Conservation (phyloP, 2,329 filamentous ascomycete species). For the Harringtonia aguacate region DNA sequence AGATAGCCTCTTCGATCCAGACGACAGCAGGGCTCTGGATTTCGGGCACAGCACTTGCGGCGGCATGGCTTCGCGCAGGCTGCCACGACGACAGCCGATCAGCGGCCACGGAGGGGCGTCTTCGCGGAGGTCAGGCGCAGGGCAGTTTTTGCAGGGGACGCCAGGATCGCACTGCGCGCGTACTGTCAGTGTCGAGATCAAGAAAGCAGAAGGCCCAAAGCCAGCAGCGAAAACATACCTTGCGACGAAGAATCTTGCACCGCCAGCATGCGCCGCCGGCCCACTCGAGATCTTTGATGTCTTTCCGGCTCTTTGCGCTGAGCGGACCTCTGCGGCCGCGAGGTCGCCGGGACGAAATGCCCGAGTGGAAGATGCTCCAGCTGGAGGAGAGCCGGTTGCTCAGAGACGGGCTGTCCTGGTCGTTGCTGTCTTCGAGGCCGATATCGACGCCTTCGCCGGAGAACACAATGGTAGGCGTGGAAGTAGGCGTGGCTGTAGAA, state of each 20-base stretch:
- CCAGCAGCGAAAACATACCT: neutral
- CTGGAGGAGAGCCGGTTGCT: constrained; percentile 11
- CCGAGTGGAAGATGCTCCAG: constrained; percentile 14
- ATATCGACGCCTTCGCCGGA: neutral
- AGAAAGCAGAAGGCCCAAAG: neutral
- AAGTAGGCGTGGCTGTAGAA: no score
- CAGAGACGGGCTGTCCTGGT: constrained; percentile 9
- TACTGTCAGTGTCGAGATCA: neutral
- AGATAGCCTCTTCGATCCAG: constrained; percentile 5
- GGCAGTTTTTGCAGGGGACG: constrained; percentile 18
- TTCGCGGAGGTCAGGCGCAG: constrained; percentile 18
- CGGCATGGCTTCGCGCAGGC: constrained; percentile 16
- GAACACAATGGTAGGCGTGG: constrained; percentile 2
- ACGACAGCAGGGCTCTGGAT: constrained; percentile 7
- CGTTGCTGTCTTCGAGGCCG: neutral
- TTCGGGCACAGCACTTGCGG: constrained; percentile 16
- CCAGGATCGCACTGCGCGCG: constrained; percentile 17
- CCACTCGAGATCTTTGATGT: constrained; percentile 18
- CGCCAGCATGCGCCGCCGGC: constrained; percentile 21
- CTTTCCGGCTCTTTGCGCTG: constrained; percentile 17
- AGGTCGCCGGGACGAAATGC: constrained; percentile 14
- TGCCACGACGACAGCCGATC: constrained; percentile 20
- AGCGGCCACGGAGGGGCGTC: constrained; percentile 20
- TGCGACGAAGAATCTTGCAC: constrained; percentile 19
- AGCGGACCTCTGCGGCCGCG: constrained; percentile 18